These are phyloP conservation scores for Grigorovia transvaalensis DNA, from an alignment of 805 yeast species.

Conservation along the genomic window DNA sequence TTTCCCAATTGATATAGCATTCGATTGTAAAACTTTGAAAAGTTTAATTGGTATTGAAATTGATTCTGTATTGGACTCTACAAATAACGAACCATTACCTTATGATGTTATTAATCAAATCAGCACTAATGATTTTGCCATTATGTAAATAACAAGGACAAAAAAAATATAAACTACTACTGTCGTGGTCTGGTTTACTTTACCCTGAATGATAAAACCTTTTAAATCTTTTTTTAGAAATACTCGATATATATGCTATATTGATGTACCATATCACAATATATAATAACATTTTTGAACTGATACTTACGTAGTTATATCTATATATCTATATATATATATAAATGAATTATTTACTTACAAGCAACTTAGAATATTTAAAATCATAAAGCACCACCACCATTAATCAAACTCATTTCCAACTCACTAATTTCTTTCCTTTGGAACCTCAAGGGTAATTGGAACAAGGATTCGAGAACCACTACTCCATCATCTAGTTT, in stretches of 20 bases:
- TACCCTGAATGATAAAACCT: no score
- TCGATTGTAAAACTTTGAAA: slow-evolving; percentile 29
- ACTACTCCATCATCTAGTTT: not conserved
- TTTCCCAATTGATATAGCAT: slow-evolving; percentile 66
- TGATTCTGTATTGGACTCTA: slow-evolving; percentile 41
- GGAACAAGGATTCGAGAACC: slow-evolving; percentile 37
- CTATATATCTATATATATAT: no score
- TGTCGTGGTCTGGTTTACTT: no score
- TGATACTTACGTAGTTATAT: no score
- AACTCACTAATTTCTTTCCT: slow-evolving; percentile 48
- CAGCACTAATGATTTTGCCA: not conserved
- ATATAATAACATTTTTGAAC: not conserved
- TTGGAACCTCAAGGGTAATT: slow-evolving; percentile 67
- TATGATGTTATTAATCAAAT: slow-evolving; percentile 42
- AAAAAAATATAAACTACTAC: no score
- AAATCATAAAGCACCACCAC: slow-evolving; percentile 61
- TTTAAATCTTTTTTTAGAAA: no score
- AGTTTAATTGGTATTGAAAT: slow-evolving; percentile 56
- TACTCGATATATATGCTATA: no score
- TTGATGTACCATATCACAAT: not conserved
- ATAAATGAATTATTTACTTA: not conserved
- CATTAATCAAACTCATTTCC: slow-evolving; percentile 68
- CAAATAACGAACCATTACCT: slow-evolving; percentile 44
- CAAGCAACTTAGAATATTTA: not conserved
- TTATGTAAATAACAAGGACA: not conserved